Base-by-base conservation (phyloP, 345 rosid genomes). In the Salix dunnii region DNA sequence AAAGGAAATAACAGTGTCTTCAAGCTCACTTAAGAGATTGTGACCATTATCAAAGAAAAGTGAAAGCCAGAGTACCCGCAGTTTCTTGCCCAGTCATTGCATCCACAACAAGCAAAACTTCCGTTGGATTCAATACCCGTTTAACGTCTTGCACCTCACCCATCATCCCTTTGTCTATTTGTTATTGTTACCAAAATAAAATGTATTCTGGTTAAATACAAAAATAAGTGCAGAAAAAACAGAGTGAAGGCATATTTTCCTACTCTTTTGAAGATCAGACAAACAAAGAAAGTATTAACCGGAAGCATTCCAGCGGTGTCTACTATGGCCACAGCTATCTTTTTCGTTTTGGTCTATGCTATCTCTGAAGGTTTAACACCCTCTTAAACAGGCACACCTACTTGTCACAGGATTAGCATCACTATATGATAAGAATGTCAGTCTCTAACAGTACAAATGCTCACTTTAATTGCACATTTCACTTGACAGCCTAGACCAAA, bases 21-120 rank as follows among this genome's bases (percentile, higher is more conserved):
- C 14, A 10, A 6, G 46, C 46, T 42, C 46, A 8, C 46, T 42
- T 42, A 60, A 28, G 2, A 18, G 40, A 65, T 10, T 20, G 60
- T 21, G 60, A 53, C 51, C n/a, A n/a, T n/a, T n/a, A 36, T 27
- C 76, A 73, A 35, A 8, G 25, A 64, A 72, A 76, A 42, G 58
- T 25, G 18, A 60, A 62, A 42, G 36, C 77, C 35, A 10, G 43
- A 72, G 67, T 83, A 93, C 99, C 97, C 74, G 94, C 99, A 79
- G 98, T 97, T 92, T 96, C 99, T 88, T 96, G 99, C 71, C 98
- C 99, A 62, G 99, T 93, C 97, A 96, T 96, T 75, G 98, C 98
- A 90, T 96, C 99, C 74, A 93, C 99, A 68, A 96, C 97, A 69
- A 96, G 96, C 85, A 96, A 86, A 23, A 93, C 94, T 86, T 96